Base-by-base conservation (phyloP, 192 early-diverging fungal genomes). In the Gonapodya prolifera region DNA sequence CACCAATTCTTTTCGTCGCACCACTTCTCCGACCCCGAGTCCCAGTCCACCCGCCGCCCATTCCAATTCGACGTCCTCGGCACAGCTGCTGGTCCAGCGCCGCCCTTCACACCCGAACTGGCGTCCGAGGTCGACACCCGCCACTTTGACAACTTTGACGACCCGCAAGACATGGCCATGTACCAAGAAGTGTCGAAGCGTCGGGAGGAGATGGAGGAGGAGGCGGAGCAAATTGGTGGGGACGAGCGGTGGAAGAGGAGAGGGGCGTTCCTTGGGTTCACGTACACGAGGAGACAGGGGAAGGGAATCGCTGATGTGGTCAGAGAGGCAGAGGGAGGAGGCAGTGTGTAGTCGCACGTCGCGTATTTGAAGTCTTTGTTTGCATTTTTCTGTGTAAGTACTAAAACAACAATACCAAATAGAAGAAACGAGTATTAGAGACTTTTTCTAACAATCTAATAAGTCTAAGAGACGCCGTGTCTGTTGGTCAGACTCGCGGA, bases 111-210 rank as follows among this genome's bases (percentile, higher is more conserved):
- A 2, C 87, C 87, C 1, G 23, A 35, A 0, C 81, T 89, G 30
- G 30, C 34, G 1, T 75, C 79, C 29, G 79, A 79, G 35, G 75
- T 70, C n/a, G 87, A 89, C 77, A 88, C 86, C 30, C 35, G 76
- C 2, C 87, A 89, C 80, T 89, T 89, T 83, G 87, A 89, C 77
- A 85, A 89, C 74, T 89, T 89, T 70, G 70, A 17, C 0, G 78
- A 87, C 75, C 81, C 83, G 31, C 77, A 81, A 1, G 84, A 86
- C 77, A 88, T 87, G 87, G 82, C 82, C 29, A 84, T 84, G 80
- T 89, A 89, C 82, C 80, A 84, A 35, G 87, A 88, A 70, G 85
- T 89, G 8, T 74, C 79, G 69, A 81, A 86, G 35, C 70, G 82
- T 33, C 82, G 85, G 78, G 34, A 82, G 77, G 35, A 81, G 35